Evolutionary conservation across 306 rosid species (phyloP), one percentile per base, ranked within the genome.

Genomic region (Castanea mollissima): DNA sequence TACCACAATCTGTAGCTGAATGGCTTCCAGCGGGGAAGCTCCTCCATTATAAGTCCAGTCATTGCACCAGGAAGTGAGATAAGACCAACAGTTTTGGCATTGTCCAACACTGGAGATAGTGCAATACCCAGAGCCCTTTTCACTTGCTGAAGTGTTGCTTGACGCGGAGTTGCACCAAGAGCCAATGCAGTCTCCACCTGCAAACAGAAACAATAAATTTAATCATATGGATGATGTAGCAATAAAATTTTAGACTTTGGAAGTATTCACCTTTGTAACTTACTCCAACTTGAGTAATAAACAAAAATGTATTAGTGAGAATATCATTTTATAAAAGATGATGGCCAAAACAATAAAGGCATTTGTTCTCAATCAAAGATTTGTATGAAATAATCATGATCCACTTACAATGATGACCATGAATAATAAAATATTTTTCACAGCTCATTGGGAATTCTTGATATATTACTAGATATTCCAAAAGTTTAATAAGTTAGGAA

Each of bases 41-140:
- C 99, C 99, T 82, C 98, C 98, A 95, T 93, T 44, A 95, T 95
- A 1, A 95, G 92, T 14, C 99, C 99, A 1, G 99, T 93, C 99
- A 95, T 95, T 29, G 98, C 99, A 4, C 99, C 99, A 0, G 99
- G 98, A 65, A 95, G 96, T 3, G 99, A 91, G 31, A 95, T 93
- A 2, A 95, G 82, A 6, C 98, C 98, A 57, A 95, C 99, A 0
- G 99, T 95, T 83, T 95, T 95, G 0, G 99, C 93, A 57, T 91
- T 95, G 82, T 95, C 99, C 19, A 95, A 81, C 60, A 93, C 97
- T 0, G 99, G 99, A 7, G 99, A 95, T 7, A 93, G 86, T 7
- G 97, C 90, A 10, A 95, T 72, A n/a, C 91, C 82, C 74, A 93
- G 20, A 19, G 97, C 89, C 89, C 96, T 88, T 84, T 91, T 95